A percentile compares a stretch with the other conserved stretches of the same genome.
phyloP scores from a whole-genome alignment of 2,329 filamentous ascomycete genomes.

The Neophaeococcomyces mojaviensis region DNA sequence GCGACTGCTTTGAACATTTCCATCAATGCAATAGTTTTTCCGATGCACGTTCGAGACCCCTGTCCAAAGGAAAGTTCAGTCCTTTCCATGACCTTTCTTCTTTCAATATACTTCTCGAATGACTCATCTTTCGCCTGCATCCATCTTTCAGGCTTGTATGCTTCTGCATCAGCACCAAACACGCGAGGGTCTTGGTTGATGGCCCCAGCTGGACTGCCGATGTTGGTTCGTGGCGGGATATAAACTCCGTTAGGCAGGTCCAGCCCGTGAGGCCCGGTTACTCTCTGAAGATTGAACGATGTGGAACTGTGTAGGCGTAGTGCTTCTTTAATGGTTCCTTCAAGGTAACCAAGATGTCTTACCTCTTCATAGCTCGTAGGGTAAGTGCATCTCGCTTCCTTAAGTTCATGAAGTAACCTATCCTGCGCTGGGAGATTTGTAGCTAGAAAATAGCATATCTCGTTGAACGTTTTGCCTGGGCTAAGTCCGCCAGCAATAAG shows the following conservation, averaged over 20 bases:
- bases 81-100: slow-evolving; percentile 9
- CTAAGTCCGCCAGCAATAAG: slow-evolving; percentile 10
- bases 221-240: slow-evolving; percentile 8
- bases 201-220: slow-evolving; percentile 3
- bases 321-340: too few species aligned
- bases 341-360: too few species aligned
- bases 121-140: background rate
- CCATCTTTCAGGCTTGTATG: slow-evolving; percentile 9
- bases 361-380: too few species aligned
- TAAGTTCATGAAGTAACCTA: too few species aligned
- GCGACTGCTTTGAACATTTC: slow-evolving; percentile 23
- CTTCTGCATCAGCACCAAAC: slow-evolving; percentile 1
- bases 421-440: too few species aligned
- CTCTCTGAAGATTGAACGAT: slow-evolving; percentile 7
- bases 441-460: slow-evolving; percentile 4
- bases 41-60: slow-evolving; percentile 25
- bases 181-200: slow-evolving; percentile 8
- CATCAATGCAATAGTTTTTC: slow-evolving; percentile 32
- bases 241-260: slow-evolving; percentile 7
- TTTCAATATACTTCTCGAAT: background rate
- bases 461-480: slow-evolving; percentile 4
- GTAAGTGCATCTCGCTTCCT: too few species aligned
- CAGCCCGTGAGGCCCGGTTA: background rate
- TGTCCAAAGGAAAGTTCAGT: slow-evolving; percentile 20
- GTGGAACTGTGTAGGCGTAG: too few species aligned